A percentile compares a stretch with the other conserved stretches of the same genome.
Evolutionary conservation across 108 stramenopile genomes (phyloP).

Genomic region (Cyclotella kingstonii): DNA sequence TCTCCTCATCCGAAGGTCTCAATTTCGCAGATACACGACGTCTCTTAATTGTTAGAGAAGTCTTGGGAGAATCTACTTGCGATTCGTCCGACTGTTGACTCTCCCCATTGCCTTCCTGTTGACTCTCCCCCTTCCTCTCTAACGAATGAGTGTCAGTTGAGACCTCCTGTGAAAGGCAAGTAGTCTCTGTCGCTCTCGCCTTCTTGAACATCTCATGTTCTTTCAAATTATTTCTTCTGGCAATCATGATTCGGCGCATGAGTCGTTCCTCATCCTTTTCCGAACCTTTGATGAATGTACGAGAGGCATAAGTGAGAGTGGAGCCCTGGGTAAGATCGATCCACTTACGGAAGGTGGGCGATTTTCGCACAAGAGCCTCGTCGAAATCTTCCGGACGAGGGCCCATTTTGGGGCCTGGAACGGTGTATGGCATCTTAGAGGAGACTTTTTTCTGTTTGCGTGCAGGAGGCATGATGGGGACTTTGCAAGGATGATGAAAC

Average conservation of each 20-base stretch:
- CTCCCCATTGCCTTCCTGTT: neutral
- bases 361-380: conserved; percentile 66
- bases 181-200: conserved; percentile 41
- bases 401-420: conserved; percentile 81
- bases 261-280: conserved; percentile 86
- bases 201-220: conserved; percentile 74
- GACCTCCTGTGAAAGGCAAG: neutral
- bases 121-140: neutral
- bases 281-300: conserved; percentile 77
- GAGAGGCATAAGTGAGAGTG: conserved; percentile 73
- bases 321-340: conserved; percentile 44
- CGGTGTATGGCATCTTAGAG: neutral
- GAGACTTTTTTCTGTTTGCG: neutral
- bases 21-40: conserved; percentile 23
- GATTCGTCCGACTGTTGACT: neutral
- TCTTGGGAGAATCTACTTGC: conserved; percentile 2
- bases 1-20: conserved; percentile 49
- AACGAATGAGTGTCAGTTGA: neutral
- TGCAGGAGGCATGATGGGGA: neutral
- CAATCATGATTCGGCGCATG: conserved; percentile 92
- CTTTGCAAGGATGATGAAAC: too few relatives aligned
- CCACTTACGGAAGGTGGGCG: conserved; percentile 81
- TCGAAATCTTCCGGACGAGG: conserved; percentile 81
- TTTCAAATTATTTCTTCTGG: conserved; percentile 78
- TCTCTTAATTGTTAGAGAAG: conserved; percentile 15